A percentile compares a stretch with the other conserved stretches of the same genome.
Evolutionary conservation across 495 filamentous ascomycete genomes (phyloP).

Genomic region (Penicillium desertorum): DNA sequence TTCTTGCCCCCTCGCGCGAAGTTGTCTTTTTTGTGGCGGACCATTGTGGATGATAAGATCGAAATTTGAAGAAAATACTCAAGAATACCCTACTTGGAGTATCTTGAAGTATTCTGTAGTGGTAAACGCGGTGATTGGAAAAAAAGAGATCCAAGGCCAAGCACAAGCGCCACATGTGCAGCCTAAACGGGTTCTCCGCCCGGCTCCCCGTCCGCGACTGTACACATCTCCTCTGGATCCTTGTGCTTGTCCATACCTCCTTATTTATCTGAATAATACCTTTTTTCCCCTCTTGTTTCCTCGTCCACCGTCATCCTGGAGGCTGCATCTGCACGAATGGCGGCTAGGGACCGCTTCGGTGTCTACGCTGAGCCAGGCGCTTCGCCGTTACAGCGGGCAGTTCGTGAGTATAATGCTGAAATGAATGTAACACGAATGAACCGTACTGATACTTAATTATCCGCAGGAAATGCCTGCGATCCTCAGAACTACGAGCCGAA

Average conservation of each 20-base stretch:
- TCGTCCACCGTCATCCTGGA: slow-evolving; percentile 62
- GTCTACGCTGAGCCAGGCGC: slow-evolving; percentile 73
- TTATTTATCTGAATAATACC: slow-evolving; percentile 8
- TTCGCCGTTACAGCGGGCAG: slow-evolving; percentile 89
- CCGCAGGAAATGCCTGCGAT: slow-evolving; percentile 81
- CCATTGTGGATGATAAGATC: slow-evolving; percentile 52
- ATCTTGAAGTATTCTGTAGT: not conserved
- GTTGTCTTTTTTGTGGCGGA: slow-evolving; percentile 92
- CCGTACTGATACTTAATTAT: slow-evolving; percentile 6
- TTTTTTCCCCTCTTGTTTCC: slow-evolving; percentile 10
- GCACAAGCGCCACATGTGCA: slow-evolving; percentile 36
- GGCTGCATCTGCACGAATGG: slow-evolving; percentile 92
- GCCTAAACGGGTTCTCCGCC: slow-evolving; percentile 24
- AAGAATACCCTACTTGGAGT: not conserved
- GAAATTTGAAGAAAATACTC: not conserved
- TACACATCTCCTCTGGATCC: slow-evolving; percentile 22
- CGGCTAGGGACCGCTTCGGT: slow-evolving; percentile 92
- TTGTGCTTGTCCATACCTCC: slow-evolving; percentile 19
- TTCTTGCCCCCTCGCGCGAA: slow-evolving; percentile 70
- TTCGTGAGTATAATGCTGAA: slow-evolving; percentile 55
- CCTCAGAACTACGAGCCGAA: slow-evolving; percentile 97
- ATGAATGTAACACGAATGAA: slow-evolving; percentile 11
- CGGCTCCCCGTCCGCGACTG: slow-evolving; percentile 20
- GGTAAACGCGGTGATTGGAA: slow-evolving; percentile 1
- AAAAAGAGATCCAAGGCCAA: slow-evolving; percentile 23